Base-by-base conservation (phyloP, 768 basidiomycete genomes). In the Coprinopsis strossmayeri region DNA sequence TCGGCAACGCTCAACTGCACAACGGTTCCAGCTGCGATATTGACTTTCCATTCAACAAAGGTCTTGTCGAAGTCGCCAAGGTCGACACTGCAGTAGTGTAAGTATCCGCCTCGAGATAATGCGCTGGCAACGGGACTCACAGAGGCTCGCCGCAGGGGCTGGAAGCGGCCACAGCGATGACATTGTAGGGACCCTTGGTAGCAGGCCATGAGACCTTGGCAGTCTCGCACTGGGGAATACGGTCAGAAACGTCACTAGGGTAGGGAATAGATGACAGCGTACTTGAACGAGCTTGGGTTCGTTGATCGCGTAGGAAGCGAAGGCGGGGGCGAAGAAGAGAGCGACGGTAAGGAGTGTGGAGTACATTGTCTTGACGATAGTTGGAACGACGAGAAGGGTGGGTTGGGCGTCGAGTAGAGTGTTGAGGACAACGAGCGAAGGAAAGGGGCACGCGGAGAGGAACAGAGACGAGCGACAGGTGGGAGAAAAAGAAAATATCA, bases 281-380 rank as follows among this genome's bases (percentile, higher is more conserved):
- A 83, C 85, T 72, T 85, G 79, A 53, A 62, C 64, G 40, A 84
- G 54, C 2, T 45, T 7, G 34, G 84, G 82, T 21, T 76, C 76
- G 55, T 57, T 60, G 57, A 88, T 68, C 34, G 66, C 59, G 55
- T 87, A 75, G 17, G 66, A 70, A 50, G 86, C 81, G 46, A 75
- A 57, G 63, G 74, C 74, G 63, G 81, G 68, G 56, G 70, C 61
- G 60, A 75, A 65, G 70, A 88, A 67, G 81, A 89, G 78, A 59
- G 84, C 72, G 69, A 78, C 62, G 52, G 76, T 74, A 87, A 87
- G 45, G 86, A 90, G 67, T 69, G 88, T 86, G 71, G 79, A 69
- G 77, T 81, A 82, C 88, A 90, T 91, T 67, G 64, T 76, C 53
- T 61, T 59, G 57, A 58, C 58, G 64, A 62, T 58, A 57, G 52